Evolutionary conservation across 2,329 filamentous ascomycete genomes (phyloP), one percentile per base, ranked within the genome.

Genomic region (Elsinoe australis): DNA sequence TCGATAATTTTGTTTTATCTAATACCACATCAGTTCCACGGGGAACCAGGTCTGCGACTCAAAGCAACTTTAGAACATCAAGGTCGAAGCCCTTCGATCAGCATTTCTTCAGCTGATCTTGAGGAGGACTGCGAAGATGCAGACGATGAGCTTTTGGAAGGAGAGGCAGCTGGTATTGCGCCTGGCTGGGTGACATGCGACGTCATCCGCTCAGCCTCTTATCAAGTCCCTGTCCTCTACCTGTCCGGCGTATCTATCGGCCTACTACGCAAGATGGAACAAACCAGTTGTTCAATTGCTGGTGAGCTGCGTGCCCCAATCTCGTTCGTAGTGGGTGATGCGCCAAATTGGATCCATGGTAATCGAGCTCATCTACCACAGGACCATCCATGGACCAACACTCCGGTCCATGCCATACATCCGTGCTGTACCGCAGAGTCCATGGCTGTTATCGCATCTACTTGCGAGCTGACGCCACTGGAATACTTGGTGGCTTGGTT

Each of bases 401-500:
- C 82, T 51, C 87, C 88, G 32, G 78, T 80, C 42, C 95, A 90
- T 66, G 95, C 95, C 66, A 76, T 96, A 57, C 92, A 98, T 68
- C 90, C 92, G 18, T 96, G 92, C 67, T 79, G 86, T 63, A 85
- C 92, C 6, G 85, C 84, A 49, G 83, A 90, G 55, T 85, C 85
- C 46, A 85, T 96, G 76, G n/a, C n/a, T n/a, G n/a, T n/a, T n/a
- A n/a, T 71, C 72, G 56, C 71, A 61, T 70, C 73, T 62, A 66
- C 59, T 64, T 10, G 58, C 59, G 42, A 59, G n/a, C 54, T 71
- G 35, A 66, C 57, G 14, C 64, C 71, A 4, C 63, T 81, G 58
- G 73, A 82, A 58, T 96, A 96, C 70, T 73, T 96, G 60, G 77
- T 87, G 67, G 69, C 87, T 49, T 96, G 90, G 89, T 73, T 95